Evolutionary conservation across 768 basidiomycete genomes (phyloP).

Genomic region (Brasilioporus rufonigricans): DNA sequence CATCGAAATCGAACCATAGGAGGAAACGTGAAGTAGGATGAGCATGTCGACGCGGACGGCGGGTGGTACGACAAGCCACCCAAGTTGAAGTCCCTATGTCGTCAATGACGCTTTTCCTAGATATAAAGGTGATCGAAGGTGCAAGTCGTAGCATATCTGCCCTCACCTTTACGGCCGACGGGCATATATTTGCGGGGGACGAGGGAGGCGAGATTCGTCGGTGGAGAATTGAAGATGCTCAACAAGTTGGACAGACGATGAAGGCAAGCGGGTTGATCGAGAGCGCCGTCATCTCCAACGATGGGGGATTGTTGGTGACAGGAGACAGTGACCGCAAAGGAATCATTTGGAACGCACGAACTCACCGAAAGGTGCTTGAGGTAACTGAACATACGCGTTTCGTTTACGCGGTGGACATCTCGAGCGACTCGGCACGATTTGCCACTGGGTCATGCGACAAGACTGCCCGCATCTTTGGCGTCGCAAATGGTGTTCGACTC

Average conservation of each 20-base stretch:
- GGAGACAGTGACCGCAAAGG: neutral
- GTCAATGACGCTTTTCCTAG: neutral
- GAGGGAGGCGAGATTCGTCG: neutral
- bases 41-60: neutral
- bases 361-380: neutral
- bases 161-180: neutral
- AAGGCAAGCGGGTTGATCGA: neutral
- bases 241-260: neutral
- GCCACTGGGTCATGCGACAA: neutral
- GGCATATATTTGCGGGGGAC: neutral
- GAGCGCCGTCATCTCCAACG: neutral
- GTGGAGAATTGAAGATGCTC: neutral
- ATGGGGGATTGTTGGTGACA: neutral
- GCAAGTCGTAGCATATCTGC: neutral
- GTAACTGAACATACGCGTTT: neutral
- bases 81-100: neutral
- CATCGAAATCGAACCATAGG: no score
- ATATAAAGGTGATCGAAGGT: neutral
- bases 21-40: neutral
- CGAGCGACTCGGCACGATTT: neutral
- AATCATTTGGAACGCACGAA: neutral
- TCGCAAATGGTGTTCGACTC: neutral
- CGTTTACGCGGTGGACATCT: neutral
- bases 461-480: neutral
- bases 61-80: neutral